Evolutionary conservation across 345 rosid genomes (phyloP).

Genomic region (Lagerstroemia speciosa): DNA sequence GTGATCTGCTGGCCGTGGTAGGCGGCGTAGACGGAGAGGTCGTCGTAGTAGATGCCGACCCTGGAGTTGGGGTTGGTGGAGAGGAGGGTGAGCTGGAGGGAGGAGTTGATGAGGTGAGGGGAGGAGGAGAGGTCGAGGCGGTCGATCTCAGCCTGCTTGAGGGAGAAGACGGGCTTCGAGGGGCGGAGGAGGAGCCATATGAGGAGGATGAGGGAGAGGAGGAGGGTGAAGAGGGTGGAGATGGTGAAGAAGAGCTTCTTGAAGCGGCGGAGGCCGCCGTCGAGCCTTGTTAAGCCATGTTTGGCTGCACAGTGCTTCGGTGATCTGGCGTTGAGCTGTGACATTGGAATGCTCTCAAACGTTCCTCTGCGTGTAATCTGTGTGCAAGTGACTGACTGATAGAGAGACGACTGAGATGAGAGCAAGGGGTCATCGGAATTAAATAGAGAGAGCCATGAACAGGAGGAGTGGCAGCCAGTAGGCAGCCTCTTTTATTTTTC

Average conservation of each 20-base stretch:
- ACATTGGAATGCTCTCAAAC: constrained; percentile 30
- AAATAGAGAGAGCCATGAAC: too few species aligned
- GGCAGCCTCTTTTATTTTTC: too few species aligned
- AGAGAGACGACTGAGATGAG: too few species aligned
- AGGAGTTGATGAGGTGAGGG: constrained; percentile 79
- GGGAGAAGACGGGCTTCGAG: constrained; percentile 64
- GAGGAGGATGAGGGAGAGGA: constrained; percentile 51
- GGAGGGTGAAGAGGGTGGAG: constrained; percentile 42
- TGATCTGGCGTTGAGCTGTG: constrained; percentile 39
- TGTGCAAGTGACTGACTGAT: too few species aligned
- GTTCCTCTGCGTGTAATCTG: not conserved
- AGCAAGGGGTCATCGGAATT: too few species aligned
- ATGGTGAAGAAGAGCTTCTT: constrained; percentile 52
- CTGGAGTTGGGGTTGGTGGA: constrained; percentile 64
- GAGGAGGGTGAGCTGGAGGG: constrained; percentile 62
- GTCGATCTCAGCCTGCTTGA: constrained; percentile 52
- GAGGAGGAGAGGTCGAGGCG: constrained; percentile 55
- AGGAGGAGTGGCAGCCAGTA: too few species aligned
- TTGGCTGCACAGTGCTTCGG: constrained; percentile 75
- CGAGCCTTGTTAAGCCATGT: constrained; percentile 19
- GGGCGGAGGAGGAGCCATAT: constrained; percentile 79
- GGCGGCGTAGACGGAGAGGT: constrained; percentile 47
- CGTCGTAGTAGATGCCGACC: constrained; percentile 83
- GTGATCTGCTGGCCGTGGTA: constrained; percentile 88
- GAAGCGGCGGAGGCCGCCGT: constrained; percentile 26